Evolutionary conservation across 2,329 filamentous ascomycete species (phyloP).

Genomic region (Podosphaera aphanis): DNA sequence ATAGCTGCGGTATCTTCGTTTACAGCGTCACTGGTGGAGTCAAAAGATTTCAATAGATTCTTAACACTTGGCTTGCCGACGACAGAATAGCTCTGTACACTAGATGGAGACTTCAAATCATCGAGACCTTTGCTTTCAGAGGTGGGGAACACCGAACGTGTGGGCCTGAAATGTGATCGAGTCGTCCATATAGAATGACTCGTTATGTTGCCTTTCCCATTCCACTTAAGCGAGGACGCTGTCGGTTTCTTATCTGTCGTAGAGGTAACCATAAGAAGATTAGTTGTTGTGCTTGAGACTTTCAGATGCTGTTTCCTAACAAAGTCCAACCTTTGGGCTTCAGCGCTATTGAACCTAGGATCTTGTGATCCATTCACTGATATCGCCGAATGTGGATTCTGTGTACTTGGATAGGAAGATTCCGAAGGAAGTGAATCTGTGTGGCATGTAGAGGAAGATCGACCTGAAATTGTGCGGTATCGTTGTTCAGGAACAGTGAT

Average conservation of each 20-base stretch:
- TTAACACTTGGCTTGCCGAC: constrained; percentile 39
- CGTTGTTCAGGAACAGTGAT: constrained; percentile 5
- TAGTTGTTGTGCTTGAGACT: constrained; percentile 12
- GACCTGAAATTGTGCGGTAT: constrained; percentile 7
- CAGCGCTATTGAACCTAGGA: constrained; percentile 7
- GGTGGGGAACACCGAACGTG: constrained; percentile 33
- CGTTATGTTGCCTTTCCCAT: constrained; percentile 25
- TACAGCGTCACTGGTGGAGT: constrained; percentile 27
- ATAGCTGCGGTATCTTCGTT: background rate
- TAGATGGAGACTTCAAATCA: constrained; percentile 9
- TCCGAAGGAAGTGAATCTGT: constrained; percentile 7
- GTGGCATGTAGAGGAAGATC: constrained; percentile 8
- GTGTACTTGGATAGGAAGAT: constrained; percentile 9
- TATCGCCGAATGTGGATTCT: constrained; percentile 10
- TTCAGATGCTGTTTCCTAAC: constrained; percentile 25
- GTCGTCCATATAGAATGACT: constrained; percentile 23
- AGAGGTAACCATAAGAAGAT: constrained; percentile 11
- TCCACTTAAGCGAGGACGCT: constrained; percentile 22
- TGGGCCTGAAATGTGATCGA: constrained; percentile 21
- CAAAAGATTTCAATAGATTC: constrained; percentile 59
- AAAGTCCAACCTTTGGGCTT: constrained; percentile 21
- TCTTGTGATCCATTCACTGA: constrained; percentile 5
- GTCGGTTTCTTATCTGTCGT: constrained; percentile 20
- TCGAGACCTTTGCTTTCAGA: constrained; percentile 18
- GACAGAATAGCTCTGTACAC: constrained; percentile 9